Base-by-base conservation (phyloP, 371 early-diverging fungal genomes). In the Thermomucor indicae-seudaticae region DNA sequence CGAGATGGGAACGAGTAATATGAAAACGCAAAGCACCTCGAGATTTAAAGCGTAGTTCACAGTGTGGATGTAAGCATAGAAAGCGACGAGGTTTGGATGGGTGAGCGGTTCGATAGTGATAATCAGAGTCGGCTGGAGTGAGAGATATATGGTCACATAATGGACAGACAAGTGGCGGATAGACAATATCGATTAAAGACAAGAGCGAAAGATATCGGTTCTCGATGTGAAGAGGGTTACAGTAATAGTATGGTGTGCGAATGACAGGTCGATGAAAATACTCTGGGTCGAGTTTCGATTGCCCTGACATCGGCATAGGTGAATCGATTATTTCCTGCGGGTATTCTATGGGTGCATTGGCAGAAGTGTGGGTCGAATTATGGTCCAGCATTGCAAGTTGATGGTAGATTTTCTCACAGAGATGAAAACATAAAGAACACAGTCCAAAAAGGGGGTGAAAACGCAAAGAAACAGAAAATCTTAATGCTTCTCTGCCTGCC, bases 1-100 rank as follows among this genome's bases (percentile, higher is more conserved):
- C 34, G n/a, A 61, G 17, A 49, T 61, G 61, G 1, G 61, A 55
- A 14, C 41, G 46, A 17, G 49, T 39, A 17, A 61, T 6, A 44
- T 61, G 61, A 28, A 52, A 61, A 16, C 49, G 47, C 16, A 61
- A 42, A 12, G 48, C 51, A 11, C 46, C 47, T 5, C 61, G 61
- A 20, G 61, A 56, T 4, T 22, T 19, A 24, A 55, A 61, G 10
- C 44, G 47, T 29, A 23, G 31, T 11, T 56, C 53, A 40, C 61
- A 61, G 25, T 52, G 61, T 12, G 61, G 52, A 50, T 55, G 56
- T 19, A 61, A 24, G 30, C 61, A 61, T 22, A 22, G 41, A 47
- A 40, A 56, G 6, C 52, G 51, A 2, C 47, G 50, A 37, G 31
- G 12, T 6, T 35, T 19, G 31, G 29, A 14, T 20, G 41, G 3